A percentile compares a stretch with the other conserved stretches of the same genome.
These are phyloP conservation scores for Plasmodium cynomolgi DNA, from an alignment of 169 alveolate species.

Conservation along the genomic window DNA sequence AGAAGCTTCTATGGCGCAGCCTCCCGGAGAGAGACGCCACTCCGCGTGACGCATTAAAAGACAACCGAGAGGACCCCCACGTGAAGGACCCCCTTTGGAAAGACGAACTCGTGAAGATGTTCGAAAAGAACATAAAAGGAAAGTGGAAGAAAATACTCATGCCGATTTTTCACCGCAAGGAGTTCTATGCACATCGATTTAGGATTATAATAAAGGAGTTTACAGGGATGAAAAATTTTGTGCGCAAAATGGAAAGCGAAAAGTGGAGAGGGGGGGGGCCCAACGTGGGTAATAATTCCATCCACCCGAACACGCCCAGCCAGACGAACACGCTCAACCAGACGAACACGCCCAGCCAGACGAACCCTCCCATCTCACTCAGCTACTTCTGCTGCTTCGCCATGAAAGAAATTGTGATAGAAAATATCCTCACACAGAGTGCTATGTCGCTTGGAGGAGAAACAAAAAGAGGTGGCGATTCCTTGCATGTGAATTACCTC, in stretches of 20 bases:
- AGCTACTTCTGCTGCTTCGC: slow-evolving; percentile 55
- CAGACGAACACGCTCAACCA: not conserved
- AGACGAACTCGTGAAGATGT: slow-evolving; percentile 27
- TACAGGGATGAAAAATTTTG: slow-evolving; percentile 32
- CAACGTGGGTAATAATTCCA: not conserved
- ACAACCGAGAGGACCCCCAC: not conserved
- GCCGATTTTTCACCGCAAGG: slow-evolving; percentile 33
- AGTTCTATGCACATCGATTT: slow-evolving; percentile 28
- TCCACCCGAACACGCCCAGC: not conserved
- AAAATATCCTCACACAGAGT: not conserved
- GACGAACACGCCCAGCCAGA: not conserved
- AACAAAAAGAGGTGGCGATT: slow-evolving; percentile 1
- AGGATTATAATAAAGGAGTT: slow-evolving; percentile 27
- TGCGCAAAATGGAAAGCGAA: slow-evolving; percentile 1
- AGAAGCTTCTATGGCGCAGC: not conserved
- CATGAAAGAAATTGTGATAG: slow-evolving; percentile 19
- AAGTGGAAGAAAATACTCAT: slow-evolving; percentile 50
- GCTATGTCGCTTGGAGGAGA: not conserved
- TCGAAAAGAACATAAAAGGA: slow-evolving; percentile 41
- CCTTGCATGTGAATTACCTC: not conserved
- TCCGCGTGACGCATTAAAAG: not conserved
- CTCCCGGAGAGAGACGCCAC: not conserved
- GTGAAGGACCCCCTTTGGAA: not conserved
- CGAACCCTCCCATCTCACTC: not conserved
- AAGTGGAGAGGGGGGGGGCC: not conserved